A percentile compares a stretch with the other conserved stretches of the same genome.
These are phyloP conservation scores for Aspergillus udagawae DNA, from an alignment of 2,329 filamentous ascomycete genomes.

Conservation along the genomic window DNA sequence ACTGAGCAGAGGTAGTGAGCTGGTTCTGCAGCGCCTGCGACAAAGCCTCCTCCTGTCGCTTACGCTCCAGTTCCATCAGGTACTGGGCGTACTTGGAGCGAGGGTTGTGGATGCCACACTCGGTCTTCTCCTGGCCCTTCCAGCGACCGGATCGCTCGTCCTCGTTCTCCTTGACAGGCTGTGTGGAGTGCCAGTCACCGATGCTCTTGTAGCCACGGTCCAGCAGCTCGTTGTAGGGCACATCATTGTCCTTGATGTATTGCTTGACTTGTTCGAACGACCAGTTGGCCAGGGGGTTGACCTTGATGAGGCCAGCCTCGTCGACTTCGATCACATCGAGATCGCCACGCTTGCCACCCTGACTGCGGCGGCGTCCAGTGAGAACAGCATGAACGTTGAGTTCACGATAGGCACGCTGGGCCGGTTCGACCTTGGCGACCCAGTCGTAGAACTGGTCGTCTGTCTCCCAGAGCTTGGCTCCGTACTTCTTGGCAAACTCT, in stretches of 20 bases:
- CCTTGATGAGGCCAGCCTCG: constrained; percentile 87
- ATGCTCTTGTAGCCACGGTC: constrained; percentile 97
- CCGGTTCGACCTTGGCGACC: constrained; percentile 95
- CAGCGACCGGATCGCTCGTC: constrained; percentile 94
- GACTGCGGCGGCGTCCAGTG: constrained; percentile 84
- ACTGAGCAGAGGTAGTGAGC: constrained; percentile 25
- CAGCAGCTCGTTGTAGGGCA: constrained; percentile 90
- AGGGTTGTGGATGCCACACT: constrained; percentile 99
- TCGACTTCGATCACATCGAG: constrained; percentile 91
- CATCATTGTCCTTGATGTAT: constrained; percentile 80
- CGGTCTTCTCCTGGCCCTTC: constrained; percentile 94
- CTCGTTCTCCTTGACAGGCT: constrained; percentile 82
- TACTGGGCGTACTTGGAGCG: constrained; percentile 89
- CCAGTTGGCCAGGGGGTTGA: constrained; percentile 97
- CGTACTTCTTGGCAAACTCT: constrained; percentile 80
- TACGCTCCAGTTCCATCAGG: constrained; percentile 67
- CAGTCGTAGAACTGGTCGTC: constrained; percentile 93
- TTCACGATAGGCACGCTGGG: constrained; percentile 83
- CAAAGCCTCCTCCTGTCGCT: constrained; percentile 58
- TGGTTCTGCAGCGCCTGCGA: constrained; percentile 40
- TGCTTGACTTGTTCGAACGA: constrained; percentile 81
- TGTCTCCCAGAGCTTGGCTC: constrained; percentile 76
- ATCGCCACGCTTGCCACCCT: constrained; percentile 86
- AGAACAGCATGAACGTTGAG: constrained; percentile 85
- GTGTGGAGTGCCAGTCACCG: constrained; percentile 97